Base-by-base conservation (phyloP, 495 filamentous ascomycete genomes). In the Trichoderma asperelloides region DNA sequence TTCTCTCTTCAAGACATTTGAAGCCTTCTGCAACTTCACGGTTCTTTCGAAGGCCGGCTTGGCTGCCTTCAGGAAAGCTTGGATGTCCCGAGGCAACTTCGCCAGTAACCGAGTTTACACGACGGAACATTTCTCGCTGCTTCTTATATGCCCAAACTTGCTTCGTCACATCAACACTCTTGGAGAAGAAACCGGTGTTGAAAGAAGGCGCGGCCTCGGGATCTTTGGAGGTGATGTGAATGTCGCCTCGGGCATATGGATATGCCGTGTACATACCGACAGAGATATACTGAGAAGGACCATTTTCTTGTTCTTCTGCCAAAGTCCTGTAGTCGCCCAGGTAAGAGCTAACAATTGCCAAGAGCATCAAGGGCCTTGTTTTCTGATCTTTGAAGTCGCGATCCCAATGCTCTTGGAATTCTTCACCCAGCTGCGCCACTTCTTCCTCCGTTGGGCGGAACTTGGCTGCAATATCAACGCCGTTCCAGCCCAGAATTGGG, bases 91-190 rank as follows among this genome's bases (percentile, higher is more conserved):
- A 40, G 18, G 75, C 69, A 18, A 83, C 40, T 70, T 88, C 85
- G 39, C 87, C 87, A 8, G 79, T 76, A 69, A 81, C 87, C 66
- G 78, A 74, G 7, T 73, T 68, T 67, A 83, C 81, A 0, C 85
- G 81, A 0, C 87, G 79, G 33, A 79, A 73, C 68, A 89, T 81
- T 66, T 89, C 86, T 8, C 85, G 79, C 12, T 73, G 70, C 67
- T 78, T 76, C 71, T 87, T 87, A 74, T 87, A 87, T 13, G 72
- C 71, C 82, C 81, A 85, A 8, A 78, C 28, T 13, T 78, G 77
- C 70, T 72, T 76, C 70, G 79, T 80, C 62, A 82, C 25, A 63
- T 82, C 79, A 63, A 82, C 66, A 25, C 62, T 70, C 55, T 82
- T 79, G 23, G 73, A 77, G 23, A 86, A 76, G 70, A 81, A 84